Conservation (phyloP, 768 basidiomycete species). For the Lyophyllum semitale region DNA sequence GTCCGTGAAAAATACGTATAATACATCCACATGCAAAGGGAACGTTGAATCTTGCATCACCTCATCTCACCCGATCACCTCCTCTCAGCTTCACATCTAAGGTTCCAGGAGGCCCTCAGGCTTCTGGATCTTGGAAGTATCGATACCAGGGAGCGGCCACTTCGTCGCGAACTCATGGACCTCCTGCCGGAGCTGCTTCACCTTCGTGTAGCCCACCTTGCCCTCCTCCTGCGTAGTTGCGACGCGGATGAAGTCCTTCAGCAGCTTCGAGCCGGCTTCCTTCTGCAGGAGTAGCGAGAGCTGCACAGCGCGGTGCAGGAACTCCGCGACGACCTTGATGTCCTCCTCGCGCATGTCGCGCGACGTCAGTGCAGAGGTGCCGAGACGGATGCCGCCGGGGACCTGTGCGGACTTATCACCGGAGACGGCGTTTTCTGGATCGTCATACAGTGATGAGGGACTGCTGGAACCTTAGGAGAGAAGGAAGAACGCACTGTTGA, state of each 20-base stretch:
- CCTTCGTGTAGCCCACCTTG: slow-evolving; percentile 68
- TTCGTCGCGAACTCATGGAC: slow-evolving; percentile 78
- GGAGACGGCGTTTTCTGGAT: slow-evolving; percentile 92
- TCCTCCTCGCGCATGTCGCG: slow-evolving; percentile 90
- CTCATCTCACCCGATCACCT: background rate
- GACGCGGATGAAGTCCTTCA: slow-evolving; percentile 93
- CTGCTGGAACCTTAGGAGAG: background rate
- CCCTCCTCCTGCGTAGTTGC: slow-evolving; percentile 71
- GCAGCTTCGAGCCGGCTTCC: slow-evolving; percentile 90
- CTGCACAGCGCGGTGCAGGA: slow-evolving; percentile 94
- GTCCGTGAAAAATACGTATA: slow-evolving; percentile 39
- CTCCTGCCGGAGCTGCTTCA: slow-evolving; percentile 75
- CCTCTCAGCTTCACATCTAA: background rate
- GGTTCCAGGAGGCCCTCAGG: slow-evolving; percentile 56
- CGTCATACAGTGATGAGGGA: background rate
- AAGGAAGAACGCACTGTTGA: slow-evolving; percentile 72
- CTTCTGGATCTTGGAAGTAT: slow-evolving; percentile 46
- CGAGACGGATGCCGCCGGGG: slow-evolving; percentile 96
- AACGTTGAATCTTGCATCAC: slow-evolving; percentile 56
- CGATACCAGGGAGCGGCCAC: slow-evolving; percentile 94
- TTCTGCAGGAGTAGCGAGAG: slow-evolving; percentile 88
- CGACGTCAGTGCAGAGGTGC: slow-evolving; percentile 91
- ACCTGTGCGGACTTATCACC: slow-evolving; percentile 95
- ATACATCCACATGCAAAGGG: slow-evolving; percentile 31
- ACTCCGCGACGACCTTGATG: slow-evolving; percentile 82